Base-by-base conservation (phyloP, 805 yeast species). In the Ogataea neopini region DNA sequence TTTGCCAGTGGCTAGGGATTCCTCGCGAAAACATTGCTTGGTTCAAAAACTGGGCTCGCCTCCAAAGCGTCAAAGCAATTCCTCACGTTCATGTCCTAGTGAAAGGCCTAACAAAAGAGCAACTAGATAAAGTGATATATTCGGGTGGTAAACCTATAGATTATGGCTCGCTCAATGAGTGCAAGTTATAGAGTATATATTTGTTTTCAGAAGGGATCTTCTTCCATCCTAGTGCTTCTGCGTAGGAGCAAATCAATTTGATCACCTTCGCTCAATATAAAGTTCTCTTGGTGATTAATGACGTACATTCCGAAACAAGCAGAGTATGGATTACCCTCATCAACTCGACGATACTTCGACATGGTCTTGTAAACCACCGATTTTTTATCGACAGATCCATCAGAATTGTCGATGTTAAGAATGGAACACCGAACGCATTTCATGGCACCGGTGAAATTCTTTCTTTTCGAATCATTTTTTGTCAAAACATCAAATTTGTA, bases 61-160 rank as follows among this genome's bases (percentile, higher is more conserved):
- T 86, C 34, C 94, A 86, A 61, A 83, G 89, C 60, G 83, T 86
- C 5, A 75, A 71, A 53, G 72, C 78, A 25, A 69, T 86, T 29
- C 83, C 89, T 19, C 94, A 86, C 60, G 67, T 85, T n/a, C 94
- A 86, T 63, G 77, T 85, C 2, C 58, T 86, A 23, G 53, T 86
- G 10, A 74, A 68, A 40, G 76, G 72, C n/a, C 56, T 73, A 19
- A 53, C 60, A 3, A 37, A 54, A 10, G 65, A 62, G 3, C 58
- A 63, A 10, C 41, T 67, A 6, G 44, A 51, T 3, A 45, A 38
- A 20, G 48, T 60, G 1, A 13, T 60, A 1, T 36, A 44, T 6
- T 57, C 64, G 1, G 52, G 60, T 7, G 68, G 68, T 2, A 40
- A 40, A n/a, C 44, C 58, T 0, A 35, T 63, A 18, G 44, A 46